Evolutionary conservation across 176 grass and related monocot genomes (phyloP).

Genomic region (Juncus inflexus): DNA sequence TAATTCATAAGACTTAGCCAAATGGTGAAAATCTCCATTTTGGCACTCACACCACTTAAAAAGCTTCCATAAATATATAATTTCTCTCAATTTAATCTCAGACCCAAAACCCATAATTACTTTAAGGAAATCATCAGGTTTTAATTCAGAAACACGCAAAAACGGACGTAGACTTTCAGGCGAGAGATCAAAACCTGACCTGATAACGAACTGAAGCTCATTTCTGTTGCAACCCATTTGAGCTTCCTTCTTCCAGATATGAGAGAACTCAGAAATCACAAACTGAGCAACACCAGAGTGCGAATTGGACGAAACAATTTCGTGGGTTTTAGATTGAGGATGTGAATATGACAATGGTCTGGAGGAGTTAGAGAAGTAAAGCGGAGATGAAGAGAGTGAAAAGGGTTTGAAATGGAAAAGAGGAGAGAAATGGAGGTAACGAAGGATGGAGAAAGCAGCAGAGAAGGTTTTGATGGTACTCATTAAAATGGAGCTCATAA

Average conservation of each 20-base stretch:
- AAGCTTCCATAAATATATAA: slow-evolving; percentile 64
- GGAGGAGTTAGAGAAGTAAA: neutral
- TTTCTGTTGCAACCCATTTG: slow-evolving; percentile 38
- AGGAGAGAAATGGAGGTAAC: too few species aligned
- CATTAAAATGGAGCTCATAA: too few species aligned
- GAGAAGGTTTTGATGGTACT: too few species aligned
- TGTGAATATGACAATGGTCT: neutral
- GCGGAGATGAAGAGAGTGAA: neutral
- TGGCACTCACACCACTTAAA: slow-evolving; percentile 62
- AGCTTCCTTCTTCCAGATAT: slow-evolving; percentile 22
- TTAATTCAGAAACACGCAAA: slow-evolving; percentile 51
- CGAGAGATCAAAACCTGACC: slow-evolving; percentile 47
- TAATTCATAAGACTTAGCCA: slow-evolving; percentile 61
- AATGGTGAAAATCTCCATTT: slow-evolving; percentile 56
- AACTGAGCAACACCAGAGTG: slow-evolving; percentile 11
- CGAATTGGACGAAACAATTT: neutral
- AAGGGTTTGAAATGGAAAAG: neutral
- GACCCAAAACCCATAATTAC: slow-evolving; percentile 52
- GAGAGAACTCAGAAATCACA: slow-evolving; percentile 13
- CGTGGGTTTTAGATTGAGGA: neutral
- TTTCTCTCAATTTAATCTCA: slow-evolving; percentile 41
- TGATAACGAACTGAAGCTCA: slow-evolving; percentile 55
- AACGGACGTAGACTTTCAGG: slow-evolving; percentile 62
- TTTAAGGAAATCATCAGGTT: slow-evolving; percentile 50
- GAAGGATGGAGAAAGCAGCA: too few species aligned